Evolutionary conservation across 1,284 basidiomycete genomes (phyloP).

Genomic region (Rhodotorula sp.): DNA sequence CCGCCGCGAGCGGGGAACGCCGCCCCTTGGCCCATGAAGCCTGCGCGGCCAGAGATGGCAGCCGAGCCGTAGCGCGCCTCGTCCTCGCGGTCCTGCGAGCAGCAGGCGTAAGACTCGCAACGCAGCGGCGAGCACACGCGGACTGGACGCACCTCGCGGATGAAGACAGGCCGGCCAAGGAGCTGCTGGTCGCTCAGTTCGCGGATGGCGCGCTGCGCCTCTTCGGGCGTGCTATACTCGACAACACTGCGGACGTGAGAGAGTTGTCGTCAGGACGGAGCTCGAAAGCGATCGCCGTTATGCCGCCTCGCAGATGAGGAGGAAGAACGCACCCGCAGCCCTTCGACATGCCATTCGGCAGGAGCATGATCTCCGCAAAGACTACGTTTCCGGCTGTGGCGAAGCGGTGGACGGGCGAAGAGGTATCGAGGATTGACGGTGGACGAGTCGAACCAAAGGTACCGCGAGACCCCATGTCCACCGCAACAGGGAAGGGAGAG

Average conservation of each 20-base stretch:
- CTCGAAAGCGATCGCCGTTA: no score
- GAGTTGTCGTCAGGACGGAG: neutral
- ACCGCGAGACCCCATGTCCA: neutral
- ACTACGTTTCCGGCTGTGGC: slow-evolving; percentile 63
- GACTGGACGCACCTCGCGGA: slow-evolving; percentile 73
- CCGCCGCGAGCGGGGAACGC: slow-evolving; percentile 52
- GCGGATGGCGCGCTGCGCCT: slow-evolving; percentile 76
- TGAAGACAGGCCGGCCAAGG: slow-evolving; percentile 88
- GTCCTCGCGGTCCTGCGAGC: slow-evolving; percentile 82
- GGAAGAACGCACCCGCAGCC: slow-evolving; percentile 80
- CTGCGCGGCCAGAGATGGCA: slow-evolving; percentile 63
- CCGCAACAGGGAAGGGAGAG: neutral
- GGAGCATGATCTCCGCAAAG: slow-evolving; percentile 96
- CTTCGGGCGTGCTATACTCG: slow-evolving; percentile 80
- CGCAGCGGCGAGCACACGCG: fast-evolving
- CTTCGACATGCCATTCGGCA: slow-evolving; percentile 93
- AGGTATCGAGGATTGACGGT: slow-evolving; percentile 4
- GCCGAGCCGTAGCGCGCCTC: slow-evolving; percentile 91
- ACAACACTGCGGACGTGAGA: slow-evolving; percentile 66
- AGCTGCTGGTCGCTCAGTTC: slow-evolving; percentile 84
- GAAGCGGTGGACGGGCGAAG: neutral
- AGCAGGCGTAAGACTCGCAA: no score
- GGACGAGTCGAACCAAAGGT: neutral
- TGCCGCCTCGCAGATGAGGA: neutral
- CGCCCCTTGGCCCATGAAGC: slow-evolving; percentile 38